A percentile compares a stretch with the other conserved stretches of the same genome.
These are phyloP conservation scores for Infundibulicybe gibba DNA, from an alignment of 768 basidiomycete genomes.

Conservation along the genomic window DNA sequence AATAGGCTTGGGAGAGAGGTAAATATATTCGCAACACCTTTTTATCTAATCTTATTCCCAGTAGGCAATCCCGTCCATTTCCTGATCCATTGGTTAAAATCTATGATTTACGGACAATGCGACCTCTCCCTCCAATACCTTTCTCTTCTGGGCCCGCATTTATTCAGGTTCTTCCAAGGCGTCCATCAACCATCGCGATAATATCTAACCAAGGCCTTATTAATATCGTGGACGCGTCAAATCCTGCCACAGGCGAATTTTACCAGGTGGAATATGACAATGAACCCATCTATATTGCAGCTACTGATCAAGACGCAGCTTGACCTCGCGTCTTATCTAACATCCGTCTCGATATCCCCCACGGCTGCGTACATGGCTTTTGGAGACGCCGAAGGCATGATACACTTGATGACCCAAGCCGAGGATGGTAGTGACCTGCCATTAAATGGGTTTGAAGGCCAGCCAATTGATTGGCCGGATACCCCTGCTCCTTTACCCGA, in stretches of 20 bases:
- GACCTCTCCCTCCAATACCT: slow-evolving; percentile 78
- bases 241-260: slow-evolving; percentile 69
- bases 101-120: slow-evolving; percentile 84
- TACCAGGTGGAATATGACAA: slow-evolving; percentile 56
- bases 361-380: slow-evolving; percentile 91
- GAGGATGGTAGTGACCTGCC: slow-evolving; percentile 60
- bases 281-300: not conserved
- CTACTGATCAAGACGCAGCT: slow-evolving; percentile 36
- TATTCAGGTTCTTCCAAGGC: slow-evolving; percentile 74
- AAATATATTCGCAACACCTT: not conserved
- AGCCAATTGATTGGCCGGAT: slow-evolving; percentile 84
- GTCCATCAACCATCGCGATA: slow-evolving; percentile 69
- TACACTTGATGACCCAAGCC: slow-evolving; percentile 78
- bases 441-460: slow-evolving; percentile 89
- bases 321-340: slow-evolving; percentile 72
- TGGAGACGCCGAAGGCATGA: slow-evolving; percentile 80
- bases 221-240: slow-evolving; percentile 79
- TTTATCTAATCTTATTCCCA: slow-evolving; percentile 4
- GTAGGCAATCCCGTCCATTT: slow-evolving; percentile 81
- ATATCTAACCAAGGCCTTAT: slow-evolving; percentile 81
- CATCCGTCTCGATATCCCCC: slow-evolving; percentile 76
- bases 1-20: slow-evolving; percentile 88
- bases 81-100: slow-evolving; percentile 93
- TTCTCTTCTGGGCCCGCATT: slow-evolving; percentile 88
- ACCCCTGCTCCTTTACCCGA: slow-evolving; percentile 60